Percentiles rank a stretch among this genome's conserved stretches.
phyloP scores from a whole-genome alignment of 768 basidiomycete genomes.

The Suillus hirtellus region DNA sequence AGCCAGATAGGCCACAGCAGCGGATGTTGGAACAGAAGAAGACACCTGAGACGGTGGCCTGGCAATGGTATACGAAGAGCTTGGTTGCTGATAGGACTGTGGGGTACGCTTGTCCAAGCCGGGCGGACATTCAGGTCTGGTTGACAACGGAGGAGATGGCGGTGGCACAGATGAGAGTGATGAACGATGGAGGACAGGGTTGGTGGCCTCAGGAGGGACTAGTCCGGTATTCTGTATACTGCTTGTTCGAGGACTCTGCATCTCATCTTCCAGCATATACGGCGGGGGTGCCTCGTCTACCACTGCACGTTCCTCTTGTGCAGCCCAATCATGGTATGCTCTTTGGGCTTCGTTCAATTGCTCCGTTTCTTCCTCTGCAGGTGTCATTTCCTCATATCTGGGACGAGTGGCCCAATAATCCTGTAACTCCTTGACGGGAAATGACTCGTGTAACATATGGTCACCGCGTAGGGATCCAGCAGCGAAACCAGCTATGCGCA shows the following conservation, averaged over 20 bases:
- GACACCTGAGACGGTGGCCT: not conserved
- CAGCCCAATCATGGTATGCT: not conserved
- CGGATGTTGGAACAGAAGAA: not conserved
- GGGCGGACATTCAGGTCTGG: not conserved
- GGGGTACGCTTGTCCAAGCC: not conserved
- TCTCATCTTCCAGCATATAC: not conserved
- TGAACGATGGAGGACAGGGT: not conserved
- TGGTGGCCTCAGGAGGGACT: not conserved
- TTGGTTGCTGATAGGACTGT: not conserved
- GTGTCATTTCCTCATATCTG: not conserved
- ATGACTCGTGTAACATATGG: not conserved
- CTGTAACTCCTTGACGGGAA: not conserved
- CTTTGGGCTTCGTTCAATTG: not conserved
- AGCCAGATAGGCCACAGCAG: not conserved
- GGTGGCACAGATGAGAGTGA: not conserved
- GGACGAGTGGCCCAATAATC: not conserved
- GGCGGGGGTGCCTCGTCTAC: not conserved
- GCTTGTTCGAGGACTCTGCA: not conserved
- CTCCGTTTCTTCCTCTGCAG: not conserved
- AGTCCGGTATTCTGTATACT: not conserved
- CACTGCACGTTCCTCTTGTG: not conserved
- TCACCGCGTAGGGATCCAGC: not conserved
- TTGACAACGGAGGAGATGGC: not conserved
- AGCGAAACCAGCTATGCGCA: not conserved
- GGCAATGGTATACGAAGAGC: not conserved